Base-by-base conservation (phyloP, 202 grass and related monocot species). In the Hordeum pubiflorum region DNA sequence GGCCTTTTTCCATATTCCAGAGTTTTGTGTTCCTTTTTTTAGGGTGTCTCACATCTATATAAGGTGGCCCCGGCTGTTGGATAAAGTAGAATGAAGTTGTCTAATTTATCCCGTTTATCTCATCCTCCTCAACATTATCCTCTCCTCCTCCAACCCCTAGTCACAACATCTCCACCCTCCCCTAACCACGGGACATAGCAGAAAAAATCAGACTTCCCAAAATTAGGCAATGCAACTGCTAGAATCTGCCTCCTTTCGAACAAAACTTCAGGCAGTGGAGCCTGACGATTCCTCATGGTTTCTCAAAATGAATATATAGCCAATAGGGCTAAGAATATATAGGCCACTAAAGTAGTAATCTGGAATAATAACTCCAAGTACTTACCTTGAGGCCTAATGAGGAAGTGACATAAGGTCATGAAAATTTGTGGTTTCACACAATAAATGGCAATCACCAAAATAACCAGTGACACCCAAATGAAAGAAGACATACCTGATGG, bases 401-500 rank as follows among this genome's bases (percentile, higher is more conserved):
- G 39, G 29, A 84, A 77, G 66, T 50, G 54, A 31, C 58, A 82
- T 58, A 60, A 74, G 7, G 81, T 83, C 20, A 54, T 29, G 32
- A 76, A 55, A 10, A 60, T 50, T 12, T 32, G 73, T 6, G 17
- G 58, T 33, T 81, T 55, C 31, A 72, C 58, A 29, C 5, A 50
- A 61, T 78, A 43, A 72, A 11, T 18, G 22, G 5, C 66, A 82
- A 11, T 74, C 17, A 18, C 0, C 18, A 4, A 78, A 74, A 80
- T 40, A 79, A 18, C 15, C 74, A 85, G 66, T 59, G 9, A 65
- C 68, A 86, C 38, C 38, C 58, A 63, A 69, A 82, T 44, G 83
- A 55, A 86, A 79, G 59, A 80, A 69, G 13, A 74, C 87, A 86
- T 89, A 89, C 87, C 83, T 34, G 24, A 21, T 68, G 29, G 40